Evolutionary conservation across 2,329 filamentous ascomycete genomes (phyloP), one percentile per base, ranked within the genome.

Genomic region (Penicillium sp.): DNA sequence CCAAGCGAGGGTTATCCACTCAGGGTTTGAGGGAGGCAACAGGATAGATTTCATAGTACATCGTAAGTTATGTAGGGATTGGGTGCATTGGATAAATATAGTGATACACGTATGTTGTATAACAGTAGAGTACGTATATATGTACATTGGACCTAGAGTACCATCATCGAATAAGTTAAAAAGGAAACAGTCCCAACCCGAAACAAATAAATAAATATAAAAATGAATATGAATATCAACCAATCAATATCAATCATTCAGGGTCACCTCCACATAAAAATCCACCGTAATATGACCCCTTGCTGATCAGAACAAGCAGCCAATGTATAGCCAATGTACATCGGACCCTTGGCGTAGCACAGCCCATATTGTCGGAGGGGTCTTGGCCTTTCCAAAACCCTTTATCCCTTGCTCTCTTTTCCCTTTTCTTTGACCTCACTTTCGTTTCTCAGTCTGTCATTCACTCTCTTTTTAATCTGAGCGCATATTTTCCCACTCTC

Each of bases 321-420:
- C 22, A 22, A 22, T 22, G 22, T 22, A 44, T 19, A 48, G 42
- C 41, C 47, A 41, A 45, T 49, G 35, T 26, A 40, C 40, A 31
- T n/a, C 21, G 13, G 9, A 42, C 39, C 9, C 48, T 49, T 50
- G 43, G 48, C 48, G 26, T 39, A 35, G 38, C 48, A 50, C 48
- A 50, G 48, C 48, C 48, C 35, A 43, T 15, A 2, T 42, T 46
- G 24, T 24, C 24, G 39, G 34, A 26, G 10, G n/a, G 12, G n/a
- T 12, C 35, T 39, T 22, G 33, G 44, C 28, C 22, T 24, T 26
- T 26, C 12, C 17, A 37, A 42, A 50, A 5, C 51, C 43, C 46
- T 53, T 54, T 54, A 55, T 61, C 54, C 54, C 57, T 48, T 55
- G 43, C 40, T 44, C 51, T 57, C 54, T 54, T 52, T 56, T 54